A percentile compares a stretch with the other conserved stretches of the same genome.
These are phyloP conservation scores for Gossypium schwendimanii DNA, from an alignment of 441 rosid genomes.

Conservation along the genomic window DNA sequence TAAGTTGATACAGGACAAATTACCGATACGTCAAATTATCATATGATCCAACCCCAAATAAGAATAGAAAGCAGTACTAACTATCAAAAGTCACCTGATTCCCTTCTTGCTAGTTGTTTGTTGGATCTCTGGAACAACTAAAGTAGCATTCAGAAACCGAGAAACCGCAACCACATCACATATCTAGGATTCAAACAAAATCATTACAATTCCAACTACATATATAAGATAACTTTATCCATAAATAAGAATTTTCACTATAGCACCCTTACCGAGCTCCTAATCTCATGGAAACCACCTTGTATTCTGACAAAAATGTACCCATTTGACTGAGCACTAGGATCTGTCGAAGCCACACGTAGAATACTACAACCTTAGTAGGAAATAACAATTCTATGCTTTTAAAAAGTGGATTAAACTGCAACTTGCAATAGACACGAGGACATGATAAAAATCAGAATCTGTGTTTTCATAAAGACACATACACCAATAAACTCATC, in stretches of 20 bases:
- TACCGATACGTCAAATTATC: background rate
- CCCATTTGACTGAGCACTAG: conserved; percentile 53
- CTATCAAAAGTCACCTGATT: conserved; percentile 49
- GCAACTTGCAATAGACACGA: background rate
- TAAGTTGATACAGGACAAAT: conserved; percentile 2
- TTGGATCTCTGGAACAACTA: conserved; percentile 92
- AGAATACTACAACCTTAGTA: background rate
- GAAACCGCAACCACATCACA: conserved; percentile 21
- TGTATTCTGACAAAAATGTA: conserved; percentile 87
- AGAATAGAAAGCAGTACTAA: background rate
- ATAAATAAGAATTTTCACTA: background rate
- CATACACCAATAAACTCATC: background rate
- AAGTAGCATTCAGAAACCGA: conserved; percentile 86
- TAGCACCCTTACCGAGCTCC: conserved; percentile 71
- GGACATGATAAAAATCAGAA: background rate
- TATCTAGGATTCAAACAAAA: conserved; percentile 12
- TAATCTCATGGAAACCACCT: conserved; percentile 97
- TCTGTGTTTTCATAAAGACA: background rate
- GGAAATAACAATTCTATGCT: background rate
- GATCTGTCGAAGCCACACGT: conserved; percentile 39
- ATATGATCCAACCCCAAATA: background rate
- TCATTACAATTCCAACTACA: conserved; percentile 9
- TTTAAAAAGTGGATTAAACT: background rate
- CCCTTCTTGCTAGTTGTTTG: conserved; percentile 98
- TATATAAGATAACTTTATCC: background rate